Conservation (phyloP, 2,329 filamentous ascomycete genomes). For the Botrytis fabae region DNA sequence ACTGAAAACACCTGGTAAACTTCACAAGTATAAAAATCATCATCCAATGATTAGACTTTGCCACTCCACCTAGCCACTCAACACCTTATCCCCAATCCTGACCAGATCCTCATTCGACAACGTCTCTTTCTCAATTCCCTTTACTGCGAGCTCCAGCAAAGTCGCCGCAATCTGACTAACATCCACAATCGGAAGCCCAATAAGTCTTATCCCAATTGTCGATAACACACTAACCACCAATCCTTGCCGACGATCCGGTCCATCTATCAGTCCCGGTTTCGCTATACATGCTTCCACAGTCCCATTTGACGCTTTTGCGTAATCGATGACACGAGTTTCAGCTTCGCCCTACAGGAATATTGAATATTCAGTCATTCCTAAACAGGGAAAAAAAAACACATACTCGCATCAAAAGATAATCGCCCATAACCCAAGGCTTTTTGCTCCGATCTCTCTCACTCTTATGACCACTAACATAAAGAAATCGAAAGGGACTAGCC, state of each 20-base stretch:
- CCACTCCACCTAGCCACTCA: background rate
- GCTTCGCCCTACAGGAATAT: constrained; percentile 46
- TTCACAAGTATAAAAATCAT: background rate
- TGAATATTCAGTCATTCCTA: background rate
- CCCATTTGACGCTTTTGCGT: constrained; percentile 44
- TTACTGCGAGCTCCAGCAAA: constrained; percentile 45
- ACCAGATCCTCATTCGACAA: constrained; percentile 3
- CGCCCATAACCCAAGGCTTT: constrained; percentile 42
- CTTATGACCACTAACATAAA: constrained; percentile 51
- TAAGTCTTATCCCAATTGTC: constrained; percentile 29
- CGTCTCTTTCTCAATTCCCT: constrained; percentile 15
- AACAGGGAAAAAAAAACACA: constrained; percentile 26
- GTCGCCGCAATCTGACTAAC: constrained; percentile 45
- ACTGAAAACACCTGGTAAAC: background rate
- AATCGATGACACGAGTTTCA: constrained; percentile 47
- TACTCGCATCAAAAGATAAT: constrained; percentile 52
- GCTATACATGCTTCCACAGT: constrained; percentile 44
- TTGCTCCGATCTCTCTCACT: constrained; percentile 49
- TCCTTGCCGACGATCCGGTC: constrained; percentile 30
- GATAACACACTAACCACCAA: constrained; percentile 32
- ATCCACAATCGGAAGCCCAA: constrained; percentile 42
- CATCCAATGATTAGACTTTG: background rate
- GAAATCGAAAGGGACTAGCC: constrained; percentile 46
- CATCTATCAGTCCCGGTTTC: constrained; percentile 48
- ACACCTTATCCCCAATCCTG: background rate